Percentiles rank a stretch among this genome's conserved stretches.
phyloP scores from a whole-genome alignment of 2,329 filamentous ascomycete genomes.

The Aureobasidium sp. region DNA sequence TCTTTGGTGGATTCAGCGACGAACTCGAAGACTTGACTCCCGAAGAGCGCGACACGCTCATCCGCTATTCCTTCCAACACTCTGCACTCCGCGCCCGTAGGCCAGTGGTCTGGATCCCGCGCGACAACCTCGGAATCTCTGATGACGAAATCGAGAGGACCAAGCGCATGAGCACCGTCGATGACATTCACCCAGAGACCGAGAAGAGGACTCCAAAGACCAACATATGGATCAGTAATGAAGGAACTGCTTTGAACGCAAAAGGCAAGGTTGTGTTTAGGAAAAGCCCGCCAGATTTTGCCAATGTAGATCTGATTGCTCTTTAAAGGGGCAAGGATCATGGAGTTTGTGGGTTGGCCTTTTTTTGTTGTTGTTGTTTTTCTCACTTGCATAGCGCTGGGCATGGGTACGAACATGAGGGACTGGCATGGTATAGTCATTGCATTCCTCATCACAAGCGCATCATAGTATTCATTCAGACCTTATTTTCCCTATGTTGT shows the following conservation, averaged over 20 bases:
- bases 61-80: conserved; percentile 84
- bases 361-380: neutral
- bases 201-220: conserved; percentile 22
- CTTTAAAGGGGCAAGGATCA: conserved; percentile 38
- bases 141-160: conserved; percentile 85
- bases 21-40: conserved; percentile 91
- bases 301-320: conserved; percentile 77
- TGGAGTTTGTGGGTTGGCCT: neutral
- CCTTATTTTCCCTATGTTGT: neutral
- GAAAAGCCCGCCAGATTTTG: conserved; percentile 60
- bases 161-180: conserved; percentile 59
- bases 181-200: conserved; percentile 21
- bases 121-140: conserved; percentile 80
- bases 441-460: neutral
- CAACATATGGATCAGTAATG: conserved; percentile 83
- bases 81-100: conserved; percentile 74
- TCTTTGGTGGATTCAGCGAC: conserved; percentile 82
- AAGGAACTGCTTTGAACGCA: conserved; percentile 78
- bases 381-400: neutral
- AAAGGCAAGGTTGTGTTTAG: conserved; percentile 78
- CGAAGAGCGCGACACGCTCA: conserved; percentile 76
- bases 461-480: neutral
- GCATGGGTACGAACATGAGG: neutral
- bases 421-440: neutral
- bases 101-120: conserved; percentile 88